Base-by-base conservation (phyloP, 164 flowering plant species). In the Macadamia tetraphylla region DNA sequence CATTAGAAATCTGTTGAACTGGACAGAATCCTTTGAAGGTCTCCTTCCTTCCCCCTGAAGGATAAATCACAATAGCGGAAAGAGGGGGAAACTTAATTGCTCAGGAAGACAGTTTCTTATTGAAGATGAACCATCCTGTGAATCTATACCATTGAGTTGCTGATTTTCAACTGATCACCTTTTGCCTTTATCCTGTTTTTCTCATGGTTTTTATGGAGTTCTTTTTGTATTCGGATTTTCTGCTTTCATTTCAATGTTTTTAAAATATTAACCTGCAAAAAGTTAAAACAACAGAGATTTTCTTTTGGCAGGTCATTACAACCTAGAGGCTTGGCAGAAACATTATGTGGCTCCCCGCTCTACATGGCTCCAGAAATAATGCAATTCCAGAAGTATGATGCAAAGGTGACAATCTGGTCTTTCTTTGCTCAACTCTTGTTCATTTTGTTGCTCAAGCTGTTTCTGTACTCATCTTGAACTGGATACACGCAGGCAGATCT, bases 301-400 rank as follows among this genome's bases (percentile, higher is more conserved):
- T 66, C 67, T 56, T 67, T 76, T 71, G 66, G 68, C 78, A 94
- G 99, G 79, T 92, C 98, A 71, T 74, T 94, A 67, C 96, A 94
- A 74, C 98, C 95, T 70, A 83, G 86, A 73, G 89, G 88, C 60
- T 88, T 95, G 66, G 99, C 99, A 56, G 99, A 95, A 84, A 95
- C 99, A 31, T 73, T 95, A 75, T 95, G 99, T 78, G 99, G 99
- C 71, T 95, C 99, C 61, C 99, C 98, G 0, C 86, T 95, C n/a
- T 95, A 92, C 85, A 92, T 95, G 99, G 99, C 99, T 76, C 99
- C 99, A 44, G 99, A 95, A 77, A 95, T 95, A 73, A 95, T 92
- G 99, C 96, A 90, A 73, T 85, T 87, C 58, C 98, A 90, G 79
- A 95, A 95, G 76, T 95, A 95, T 79, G 99, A 95, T 71, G 99